Conservation (phyloP, 768 basidiomycete genomes). For the Amanita phalloides region DNA sequence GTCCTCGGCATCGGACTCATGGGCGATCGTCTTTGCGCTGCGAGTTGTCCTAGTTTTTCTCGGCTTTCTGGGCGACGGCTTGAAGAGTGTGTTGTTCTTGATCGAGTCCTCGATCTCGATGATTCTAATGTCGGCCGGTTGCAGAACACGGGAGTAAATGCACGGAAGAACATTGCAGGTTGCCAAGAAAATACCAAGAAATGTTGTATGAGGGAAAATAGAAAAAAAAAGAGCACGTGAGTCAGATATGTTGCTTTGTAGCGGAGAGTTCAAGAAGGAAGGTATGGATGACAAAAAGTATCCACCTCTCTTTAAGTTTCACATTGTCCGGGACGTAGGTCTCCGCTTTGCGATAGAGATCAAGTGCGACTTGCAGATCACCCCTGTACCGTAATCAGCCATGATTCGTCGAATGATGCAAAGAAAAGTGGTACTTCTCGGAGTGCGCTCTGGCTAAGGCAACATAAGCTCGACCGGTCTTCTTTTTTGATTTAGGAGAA, state of each 20-base stretch:
- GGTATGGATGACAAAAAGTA: constrained; percentile 58
- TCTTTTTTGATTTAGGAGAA: constrained; percentile 70
- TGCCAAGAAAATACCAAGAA: constrained; percentile 4
- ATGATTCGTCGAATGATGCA: neutral
- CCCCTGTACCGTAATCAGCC: constrained; percentile 33
- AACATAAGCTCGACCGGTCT: constrained; percentile 77
- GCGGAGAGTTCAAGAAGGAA: constrained; percentile 46
- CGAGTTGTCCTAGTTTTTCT: constrained; percentile 27
- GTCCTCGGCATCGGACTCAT: constrained; percentile 16
- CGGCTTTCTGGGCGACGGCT: constrained; percentile 44
- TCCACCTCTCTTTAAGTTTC: constrained; percentile 83
- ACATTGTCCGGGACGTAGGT: constrained; percentile 78
- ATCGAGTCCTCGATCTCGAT: constrained; percentile 77
- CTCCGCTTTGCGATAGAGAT: constrained; percentile 75
- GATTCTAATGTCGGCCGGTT: constrained; percentile 34
- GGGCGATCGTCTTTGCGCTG: constrained; percentile 15
- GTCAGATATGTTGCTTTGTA: constrained; percentile 31
- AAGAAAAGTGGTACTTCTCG: constrained; percentile 47
- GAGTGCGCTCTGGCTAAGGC: constrained; percentile 72
- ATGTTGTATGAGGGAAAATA: constrained; percentile 19
- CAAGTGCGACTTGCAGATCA: constrained; percentile 70
- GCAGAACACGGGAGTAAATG: neutral
- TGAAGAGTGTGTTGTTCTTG: constrained; percentile 47
- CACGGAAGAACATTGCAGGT: neutral
- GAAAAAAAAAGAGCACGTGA: constrained; percentile 21